These are phyloP conservation scores for Zancudomyces culisetae DNA, from an alignment of 371 early-diverging fungal species.

Conservation along the genomic window DNA sequence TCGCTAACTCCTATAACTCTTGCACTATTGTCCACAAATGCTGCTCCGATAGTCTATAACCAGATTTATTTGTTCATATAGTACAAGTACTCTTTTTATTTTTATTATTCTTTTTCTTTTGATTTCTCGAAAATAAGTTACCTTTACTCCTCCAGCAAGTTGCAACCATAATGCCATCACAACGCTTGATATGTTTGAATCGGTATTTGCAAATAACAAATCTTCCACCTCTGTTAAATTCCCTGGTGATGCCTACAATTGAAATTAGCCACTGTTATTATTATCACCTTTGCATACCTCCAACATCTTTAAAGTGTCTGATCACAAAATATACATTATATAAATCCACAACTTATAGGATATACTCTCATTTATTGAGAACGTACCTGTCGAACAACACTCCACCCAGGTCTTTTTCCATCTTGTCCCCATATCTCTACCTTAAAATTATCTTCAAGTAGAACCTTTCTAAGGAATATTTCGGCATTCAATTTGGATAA, in stretches of 20 bases:
- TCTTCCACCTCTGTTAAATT: conserved; percentile 81
- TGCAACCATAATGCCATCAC: conserved; percentile 54
- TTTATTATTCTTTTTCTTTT: too few species aligned
- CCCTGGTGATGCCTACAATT: conserved; percentile 67
- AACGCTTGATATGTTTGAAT: conserved; percentile 53
- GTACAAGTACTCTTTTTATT: too few species aligned
- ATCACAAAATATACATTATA: background rate
- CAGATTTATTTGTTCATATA: too few species aligned
- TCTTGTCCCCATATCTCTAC: conserved; percentile 52
- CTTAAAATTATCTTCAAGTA: conserved; percentile 48
- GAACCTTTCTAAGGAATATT: conserved; percentile 53
- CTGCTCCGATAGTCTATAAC: conserved; percentile 45
- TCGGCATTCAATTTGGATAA: conserved; percentile 54
- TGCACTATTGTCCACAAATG: conserved; percentile 69
- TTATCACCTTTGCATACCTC: too few species aligned
- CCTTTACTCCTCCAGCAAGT: conserved; percentile 32
- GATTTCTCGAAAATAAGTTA: too few species aligned
- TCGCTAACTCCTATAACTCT: conserved; percentile 60
- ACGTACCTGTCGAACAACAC: conserved; percentile 19
- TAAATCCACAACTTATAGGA: background rate
- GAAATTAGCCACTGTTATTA: too few species aligned
- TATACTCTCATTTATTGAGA: background rate
- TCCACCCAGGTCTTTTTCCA: conserved; percentile 30
- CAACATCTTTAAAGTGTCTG: too few species aligned
- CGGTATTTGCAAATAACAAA: conserved; percentile 48